These are phyloP conservation scores for Daldinia bambusicola DNA, from an alignment of 495 filamentous ascomycete species.

Conservation along the genomic window DNA sequence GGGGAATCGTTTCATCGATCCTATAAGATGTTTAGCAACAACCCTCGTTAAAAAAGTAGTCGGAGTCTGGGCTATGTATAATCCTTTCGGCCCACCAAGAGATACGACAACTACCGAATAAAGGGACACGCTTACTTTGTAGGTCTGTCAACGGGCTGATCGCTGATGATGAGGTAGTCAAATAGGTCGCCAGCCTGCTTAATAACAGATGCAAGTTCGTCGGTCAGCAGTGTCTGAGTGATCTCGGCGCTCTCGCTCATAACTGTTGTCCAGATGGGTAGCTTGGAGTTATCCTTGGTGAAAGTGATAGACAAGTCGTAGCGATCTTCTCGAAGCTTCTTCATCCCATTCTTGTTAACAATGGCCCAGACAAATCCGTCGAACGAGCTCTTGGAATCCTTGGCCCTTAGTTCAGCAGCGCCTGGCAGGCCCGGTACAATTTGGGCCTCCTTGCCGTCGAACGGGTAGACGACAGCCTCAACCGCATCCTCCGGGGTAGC, in stretches of 20 bases:
- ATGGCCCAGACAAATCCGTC: conserved; percentile 95
- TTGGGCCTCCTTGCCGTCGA: conserved; percentile 89
- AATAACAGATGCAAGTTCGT: conserved; percentile 84
- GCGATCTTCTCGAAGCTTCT: conserved; percentile 85
- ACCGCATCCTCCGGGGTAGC: conserved; percentile 72
- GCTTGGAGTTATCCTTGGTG: conserved; percentile 89
- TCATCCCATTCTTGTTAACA: conserved; percentile 96
- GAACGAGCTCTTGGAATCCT: conserved; percentile 76
- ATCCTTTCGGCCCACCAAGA: background rate
- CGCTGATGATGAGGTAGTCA: conserved; percentile 88
- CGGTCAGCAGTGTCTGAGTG: conserved; percentile 85
- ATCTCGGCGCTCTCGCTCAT: conserved; percentile 98
- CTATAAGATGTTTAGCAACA: conserved; percentile 59
- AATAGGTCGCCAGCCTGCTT: conserved; percentile 81
- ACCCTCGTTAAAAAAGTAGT: background rate
- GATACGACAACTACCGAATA: too few species aligned
- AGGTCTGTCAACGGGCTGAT: conserved; percentile 92
- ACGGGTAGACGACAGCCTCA: conserved; percentile 81
- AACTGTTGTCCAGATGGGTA: conserved; percentile 91
- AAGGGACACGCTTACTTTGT: conserved; percentile 69
- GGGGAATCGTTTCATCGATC: conserved; percentile 83
- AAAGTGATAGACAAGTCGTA: conserved; percentile 93
- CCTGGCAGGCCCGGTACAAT: conserved; percentile 69
- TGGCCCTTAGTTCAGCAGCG: conserved; percentile 62
- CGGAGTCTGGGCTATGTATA: background rate